Percentiles rank a stretch among this genome's conserved stretches.
Evolutionary conservation across 768 basidiomycete genomes (phyloP).

Genomic region (Mycena haematopus): DNA sequence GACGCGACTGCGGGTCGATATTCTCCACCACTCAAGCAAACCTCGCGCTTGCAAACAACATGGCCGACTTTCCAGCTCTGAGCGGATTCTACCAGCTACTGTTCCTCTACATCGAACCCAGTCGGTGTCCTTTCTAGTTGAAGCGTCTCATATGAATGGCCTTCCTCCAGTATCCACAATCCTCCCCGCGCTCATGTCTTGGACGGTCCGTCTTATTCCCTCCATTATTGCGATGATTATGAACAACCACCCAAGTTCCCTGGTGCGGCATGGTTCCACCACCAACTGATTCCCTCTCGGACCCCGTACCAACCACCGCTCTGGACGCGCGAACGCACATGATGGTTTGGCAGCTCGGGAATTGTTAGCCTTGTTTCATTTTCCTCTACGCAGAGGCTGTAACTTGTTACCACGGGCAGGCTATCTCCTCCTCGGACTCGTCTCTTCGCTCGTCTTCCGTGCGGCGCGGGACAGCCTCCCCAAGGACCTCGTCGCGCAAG

Average conservation of each 20-base stretch:
- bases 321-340: slow-evolving; percentile 61
- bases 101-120: slow-evolving; percentile 71
- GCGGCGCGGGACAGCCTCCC: slow-evolving; percentile 66
- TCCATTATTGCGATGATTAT: neutral
- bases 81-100: slow-evolving; percentile 66
- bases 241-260: slow-evolving; percentile 41
- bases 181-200: slow-evolving; percentile 46
- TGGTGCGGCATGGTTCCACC: slow-evolving; percentile 71
- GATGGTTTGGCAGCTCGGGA: slow-evolving; percentile 72
- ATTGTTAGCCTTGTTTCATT: slow-evolving; percentile 52
- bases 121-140: slow-evolving; percentile 40
- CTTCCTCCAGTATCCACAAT: slow-evolving; percentile 41
- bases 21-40: no score
- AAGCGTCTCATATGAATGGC: neutral
- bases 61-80: slow-evolving; percentile 52
- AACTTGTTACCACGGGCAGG: slow-evolving; percentile 43
- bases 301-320: slow-evolving; percentile 37
- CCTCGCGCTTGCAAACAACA: neutral
- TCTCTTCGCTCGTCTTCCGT: slow-evolving; percentile 72
- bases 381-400: neutral
- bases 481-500: slow-evolving; percentile 64
- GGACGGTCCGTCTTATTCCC: slow-evolving; percentile 40
- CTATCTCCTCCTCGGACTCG: slow-evolving; percentile 66
- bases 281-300: slow-evolving; percentile 64
- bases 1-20: neutral